Conservation (phyloP, 306 rosid genomes). For the Inga laurina region DNA sequence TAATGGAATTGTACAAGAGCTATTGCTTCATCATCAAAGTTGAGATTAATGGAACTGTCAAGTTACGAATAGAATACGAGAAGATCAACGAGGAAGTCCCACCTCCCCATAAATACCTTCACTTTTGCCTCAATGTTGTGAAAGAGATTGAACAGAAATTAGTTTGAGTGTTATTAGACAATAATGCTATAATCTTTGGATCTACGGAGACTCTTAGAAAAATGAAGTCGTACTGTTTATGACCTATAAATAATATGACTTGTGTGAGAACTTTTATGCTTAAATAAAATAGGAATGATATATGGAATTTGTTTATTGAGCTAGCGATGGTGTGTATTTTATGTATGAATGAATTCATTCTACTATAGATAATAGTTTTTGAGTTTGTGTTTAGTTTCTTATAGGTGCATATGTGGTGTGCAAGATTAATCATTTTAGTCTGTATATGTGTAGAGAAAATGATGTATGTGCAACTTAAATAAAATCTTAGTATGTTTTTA, state of each 20-base stretch:
- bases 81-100: background rate
- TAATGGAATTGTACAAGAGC: background rate
- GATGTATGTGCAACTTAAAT: background rate
- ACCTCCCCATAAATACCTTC: constrained; percentile 1
- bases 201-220: too few relatives aligned
- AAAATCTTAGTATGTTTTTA: background rate
- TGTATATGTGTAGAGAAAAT: background rate
- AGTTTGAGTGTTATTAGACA: background rate
- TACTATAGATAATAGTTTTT: background rate
- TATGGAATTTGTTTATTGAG: background rate
- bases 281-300: background rate
- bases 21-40: background rate
- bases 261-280: background rate
- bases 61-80: constrained; percentile 2
- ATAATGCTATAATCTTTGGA: background rate
- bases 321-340: background rate
- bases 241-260: background rate
- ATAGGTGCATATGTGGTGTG: background rate
- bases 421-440: background rate
- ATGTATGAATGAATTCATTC: background rate
- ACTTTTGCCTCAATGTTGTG: background rate
- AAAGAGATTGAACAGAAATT: background rate
- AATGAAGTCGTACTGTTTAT: background rate
- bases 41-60: background rate
- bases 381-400: background rate